Evolutionary conservation across 495 filamentous ascomycete genomes (phyloP), one percentile per base, ranked within the genome.

Genomic region (Neurospora sublineolata): DNA sequence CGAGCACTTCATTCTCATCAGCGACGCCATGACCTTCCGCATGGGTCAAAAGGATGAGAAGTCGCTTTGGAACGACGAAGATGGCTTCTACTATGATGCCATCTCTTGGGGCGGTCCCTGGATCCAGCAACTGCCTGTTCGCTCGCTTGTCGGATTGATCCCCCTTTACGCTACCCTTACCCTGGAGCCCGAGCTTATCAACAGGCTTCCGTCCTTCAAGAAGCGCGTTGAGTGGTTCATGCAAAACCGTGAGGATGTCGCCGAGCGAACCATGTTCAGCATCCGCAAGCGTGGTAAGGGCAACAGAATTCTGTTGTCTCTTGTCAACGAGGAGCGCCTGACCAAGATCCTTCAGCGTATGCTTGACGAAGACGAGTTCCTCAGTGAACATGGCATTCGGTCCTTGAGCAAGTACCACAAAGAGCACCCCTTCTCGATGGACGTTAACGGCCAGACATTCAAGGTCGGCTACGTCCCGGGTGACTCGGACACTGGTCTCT

Each of bases 31-130:
- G 94, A 97, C 94, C 4, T 97, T 91, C 82, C 88, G 92, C 23
- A 85, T 87, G 70, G 93, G 91, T 7, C 88, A 87, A 58, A 90
- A 93, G 78, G 82, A 86, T 27, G 91, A 93, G 72, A 87, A 91
- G 72, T 96, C 93, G 30, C 83, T 98, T 3, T 98, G 94, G 94
- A 97, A 97, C 74, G 93, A 97, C 16, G 85, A 95, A 71, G 94
- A 98, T 75, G 91, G 91, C 75, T 98, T 98, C 85, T 98, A 98
- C 84, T 98, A 98, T 81, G 94, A 98, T 83, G 94, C 94, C 36
- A 97, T 98, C 71, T 94, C 93, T 9, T 97, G 92, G 85, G 94
- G 95, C 40, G 93, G 93, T 9, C 94, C 93, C 37, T 95, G 90
- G 89, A 90, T 92, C 40, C 92, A 97, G 79, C 93, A 97, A 76